Base-by-base conservation (phyloP, 192 early-diverging fungal genomes). In the Podila epicladia region DNA sequence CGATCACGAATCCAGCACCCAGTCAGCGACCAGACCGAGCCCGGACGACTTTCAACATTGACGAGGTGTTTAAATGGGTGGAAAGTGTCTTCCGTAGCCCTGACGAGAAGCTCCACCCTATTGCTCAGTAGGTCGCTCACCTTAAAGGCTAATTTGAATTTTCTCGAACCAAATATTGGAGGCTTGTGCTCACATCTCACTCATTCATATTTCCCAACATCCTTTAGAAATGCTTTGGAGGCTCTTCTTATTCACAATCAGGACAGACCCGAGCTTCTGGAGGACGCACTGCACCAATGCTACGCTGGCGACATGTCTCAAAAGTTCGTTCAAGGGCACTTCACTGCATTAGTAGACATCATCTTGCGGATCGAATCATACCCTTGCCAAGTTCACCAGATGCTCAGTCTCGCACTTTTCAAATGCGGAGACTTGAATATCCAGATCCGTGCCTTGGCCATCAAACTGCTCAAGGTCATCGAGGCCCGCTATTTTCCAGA, bases 341-440 rank as follows among this genome's bases (percentile, higher is more conserved):
- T 97, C 74, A 77, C 86, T 41, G 93, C 93, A 2, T 50, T 97
- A 9, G 92, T 92, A 0, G 89, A 95, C 45, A 89, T 94, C 31
- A 85, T 94, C 19, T 84, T 87, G 2, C 74, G 84, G 24, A 80
- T 90, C 26, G 86, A 85, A 33, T 84, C 85, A 24, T 94, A 92
- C 51, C 93, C 93, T n/a, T 93, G 88, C 51, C 71, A 87, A 24
- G 82, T 90, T 31, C 83, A 69, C 24, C 84, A 90, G 49, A 84
- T 92, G 51, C 74, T 94, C 61, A 83, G 86, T 63, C 75, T 94
- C 13, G 93, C 92, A 2, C 58, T 97, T n/a, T 95, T 91, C 74
- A 95, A 96, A 67, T 84, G 88, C 26, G 94, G 94, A 0, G 92
- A 94, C 82, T 74, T 86, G 1, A 92, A 91, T 55, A 87, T 91